A percentile compares a stretch with the other conserved stretches of the same genome.
Evolutionary conservation across 1,284 basidiomycete species (phyloP).

Genomic region (Schizophyllum amplum): DNA sequence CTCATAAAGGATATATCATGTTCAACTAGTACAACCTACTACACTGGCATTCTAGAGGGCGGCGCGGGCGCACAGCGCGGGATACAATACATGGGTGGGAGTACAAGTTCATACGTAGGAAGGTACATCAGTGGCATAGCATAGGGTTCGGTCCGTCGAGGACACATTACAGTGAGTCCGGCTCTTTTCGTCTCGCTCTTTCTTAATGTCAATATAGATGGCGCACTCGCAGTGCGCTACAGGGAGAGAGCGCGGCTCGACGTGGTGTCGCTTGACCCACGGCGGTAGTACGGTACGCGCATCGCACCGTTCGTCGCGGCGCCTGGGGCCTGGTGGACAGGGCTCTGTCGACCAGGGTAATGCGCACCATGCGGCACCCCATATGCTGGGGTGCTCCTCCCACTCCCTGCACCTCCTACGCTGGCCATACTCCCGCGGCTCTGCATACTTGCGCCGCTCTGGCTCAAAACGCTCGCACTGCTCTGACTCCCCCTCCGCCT

Average conservation of each 20-base stretch:
- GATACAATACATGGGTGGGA: not conserved
- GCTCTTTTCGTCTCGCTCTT: slow-evolving; percentile 5
- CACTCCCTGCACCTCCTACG: not conserved
- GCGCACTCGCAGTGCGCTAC: slow-evolving; percentile 1
- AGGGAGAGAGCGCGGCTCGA: not conserved
- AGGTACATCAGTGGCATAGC: not conserved
- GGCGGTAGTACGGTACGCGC: not conserved
- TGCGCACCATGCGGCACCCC: too few species aligned
- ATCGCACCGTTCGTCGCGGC: not conserved
- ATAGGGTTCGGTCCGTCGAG: slow-evolving; percentile 4
- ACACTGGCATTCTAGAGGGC: not conserved
- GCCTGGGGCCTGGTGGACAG: not conserved
- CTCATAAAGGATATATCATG: too few species aligned
- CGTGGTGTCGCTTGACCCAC: not conserved
- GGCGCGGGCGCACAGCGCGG: too few species aligned
- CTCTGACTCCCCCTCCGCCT: slow-evolving; percentile 37
- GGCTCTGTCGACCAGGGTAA: not conserved
- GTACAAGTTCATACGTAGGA: not conserved
- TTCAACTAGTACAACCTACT: too few species aligned
- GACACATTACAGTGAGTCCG: slow-evolving; percentile 7
- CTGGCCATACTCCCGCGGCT: not conserved
- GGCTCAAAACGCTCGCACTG: slow-evolving; percentile 1
- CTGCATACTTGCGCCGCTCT: not conserved
- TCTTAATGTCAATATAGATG: slow-evolving; percentile 7
- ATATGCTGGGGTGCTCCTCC: not conserved